These are phyloP conservation scores for Chiua virens DNA, from an alignment of 768 basidiomycete genomes.

Conservation along the genomic window DNA sequence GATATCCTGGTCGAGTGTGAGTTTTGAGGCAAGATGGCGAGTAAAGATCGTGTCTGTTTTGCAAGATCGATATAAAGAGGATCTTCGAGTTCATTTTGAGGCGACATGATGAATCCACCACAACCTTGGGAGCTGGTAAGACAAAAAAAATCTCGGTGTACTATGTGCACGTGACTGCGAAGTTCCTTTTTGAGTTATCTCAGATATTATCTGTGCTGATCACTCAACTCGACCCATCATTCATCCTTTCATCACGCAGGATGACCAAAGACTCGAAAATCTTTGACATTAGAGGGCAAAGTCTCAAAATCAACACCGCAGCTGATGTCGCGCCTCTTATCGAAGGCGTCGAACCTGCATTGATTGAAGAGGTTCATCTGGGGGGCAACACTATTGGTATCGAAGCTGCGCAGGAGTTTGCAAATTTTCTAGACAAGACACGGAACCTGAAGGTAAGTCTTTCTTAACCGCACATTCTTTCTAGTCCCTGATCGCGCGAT, in stretches of 20 bases:
- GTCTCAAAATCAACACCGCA: constrained; percentile 74
- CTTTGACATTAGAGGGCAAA: constrained; percentile 30
- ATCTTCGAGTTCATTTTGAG: constrained; percentile 37
- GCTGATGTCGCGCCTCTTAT: constrained; percentile 78
- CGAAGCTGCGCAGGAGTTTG: constrained; percentile 83
- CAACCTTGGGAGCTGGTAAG: too few relatives aligned
- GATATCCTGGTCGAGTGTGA: constrained; percentile 43
- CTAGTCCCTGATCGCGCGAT: constrained; percentile 4
- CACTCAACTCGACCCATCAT: too few relatives aligned
- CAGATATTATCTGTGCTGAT: too few relatives aligned
- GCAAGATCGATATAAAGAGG: constrained; percentile 60
- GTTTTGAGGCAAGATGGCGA: constrained; percentile 43
- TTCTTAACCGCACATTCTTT: neutral
- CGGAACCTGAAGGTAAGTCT: constrained; percentile 61
- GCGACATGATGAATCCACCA: constrained; percentile 9
- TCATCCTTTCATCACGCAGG: neutral
- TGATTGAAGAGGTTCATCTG: constrained; percentile 85
- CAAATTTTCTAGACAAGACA: constrained; percentile 71
- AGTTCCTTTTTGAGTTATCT: constrained; percentile 18
- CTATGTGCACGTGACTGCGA: constrained; percentile 22
- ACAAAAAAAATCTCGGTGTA: constrained; percentile 8
- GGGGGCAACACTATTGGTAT: constrained; percentile 95
- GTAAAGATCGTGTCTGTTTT: constrained; percentile 50
- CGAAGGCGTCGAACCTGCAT: constrained; percentile 56
- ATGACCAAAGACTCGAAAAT: constrained; percentile 21